A percentile compares a stretch with the other conserved stretches of the same genome.
phyloP scores from a whole-genome alignment of 495 filamentous ascomycete species.

The Trypethelium eluteriae region DNA sequence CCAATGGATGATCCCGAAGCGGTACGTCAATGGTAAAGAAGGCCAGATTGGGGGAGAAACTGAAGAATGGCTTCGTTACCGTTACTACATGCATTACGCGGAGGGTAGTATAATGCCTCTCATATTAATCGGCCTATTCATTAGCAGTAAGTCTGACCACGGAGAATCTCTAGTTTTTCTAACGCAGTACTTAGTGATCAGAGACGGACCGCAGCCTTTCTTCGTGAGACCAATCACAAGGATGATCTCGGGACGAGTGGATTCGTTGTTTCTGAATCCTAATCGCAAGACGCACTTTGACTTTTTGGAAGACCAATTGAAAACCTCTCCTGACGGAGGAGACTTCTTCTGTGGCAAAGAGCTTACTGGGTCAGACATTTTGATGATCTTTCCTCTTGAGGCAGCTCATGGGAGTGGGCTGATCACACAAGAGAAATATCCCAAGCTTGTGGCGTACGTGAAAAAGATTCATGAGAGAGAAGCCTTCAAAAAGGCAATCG shows the following conservation, averaged over 20 bases:
- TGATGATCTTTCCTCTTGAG: conserved; percentile 67
- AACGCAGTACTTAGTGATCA: conserved; percentile 44
- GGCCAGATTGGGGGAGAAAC: conserved; percentile 58
- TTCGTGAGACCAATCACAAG: conserved; percentile 73
- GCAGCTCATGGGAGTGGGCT: conserved; percentile 40
- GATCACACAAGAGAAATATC: conserved; percentile 49
- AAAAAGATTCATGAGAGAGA: conserved; percentile 52
- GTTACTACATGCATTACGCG: conserved; percentile 73
- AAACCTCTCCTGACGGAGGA: conserved; percentile 54
- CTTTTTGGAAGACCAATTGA: conserved; percentile 67
- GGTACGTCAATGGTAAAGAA: conserved; percentile 51
- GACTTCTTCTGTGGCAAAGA: conserved; percentile 62
- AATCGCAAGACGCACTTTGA: conserved; percentile 57
- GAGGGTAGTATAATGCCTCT: conserved; percentile 74
- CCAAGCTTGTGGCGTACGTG: conserved; percentile 56
- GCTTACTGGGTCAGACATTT: conserved; percentile 72
- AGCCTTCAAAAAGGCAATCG: conserved; percentile 51
- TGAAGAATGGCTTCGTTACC: conserved; percentile 67
- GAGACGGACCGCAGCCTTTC: conserved; percentile 63
- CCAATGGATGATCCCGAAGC: conserved; percentile 52
- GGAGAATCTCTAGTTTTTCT: conserved; percentile 1
- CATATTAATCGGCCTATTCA: conserved; percentile 51
- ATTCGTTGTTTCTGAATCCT: conserved; percentile 51
- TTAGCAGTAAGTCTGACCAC: conserved; percentile 43
- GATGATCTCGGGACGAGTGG: conserved; percentile 55